Evolutionary conservation across 164 flowering plant species (phyloP).

Genomic region (Liriodendron chinense): DNA sequence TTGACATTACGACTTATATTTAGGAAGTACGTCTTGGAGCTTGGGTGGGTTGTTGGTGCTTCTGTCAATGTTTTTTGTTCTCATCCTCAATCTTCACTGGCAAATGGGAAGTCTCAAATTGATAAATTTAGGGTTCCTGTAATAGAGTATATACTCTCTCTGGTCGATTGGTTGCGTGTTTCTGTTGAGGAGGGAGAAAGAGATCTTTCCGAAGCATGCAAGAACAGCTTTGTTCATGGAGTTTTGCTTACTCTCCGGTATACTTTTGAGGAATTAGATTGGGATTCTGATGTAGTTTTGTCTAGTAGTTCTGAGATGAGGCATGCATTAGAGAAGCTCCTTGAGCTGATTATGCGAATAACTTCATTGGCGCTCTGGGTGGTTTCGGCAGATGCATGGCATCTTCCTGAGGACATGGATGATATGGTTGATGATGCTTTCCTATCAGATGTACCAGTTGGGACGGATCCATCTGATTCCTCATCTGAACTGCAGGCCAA

Average conservation of each 20-base stretch:
- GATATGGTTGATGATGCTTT: constrained; percentile 63
- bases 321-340: constrained; percentile 53
- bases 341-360: constrained; percentile 72
- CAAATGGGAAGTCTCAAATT: constrained; percentile 24
- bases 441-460: constrained; percentile 40
- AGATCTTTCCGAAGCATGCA: constrained; percentile 90
- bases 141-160: constrained; percentile 62
- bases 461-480: constrained; percentile 22
- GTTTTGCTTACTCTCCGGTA: constrained; percentile 83
- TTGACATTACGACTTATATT: constrained; percentile 76
- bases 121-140: constrained; percentile 38
- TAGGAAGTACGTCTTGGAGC: constrained; percentile 86
- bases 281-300: constrained; percentile 68
- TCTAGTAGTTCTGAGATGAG: constrained; percentile 59
- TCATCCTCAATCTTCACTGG: constrained; percentile 23
- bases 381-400: constrained; percentile 97
- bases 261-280: constrained; percentile 93
- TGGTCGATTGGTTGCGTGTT: constrained; percentile 73
- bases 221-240: constrained; percentile 95
- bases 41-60: constrained; percentile 66
- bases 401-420: constrained; percentile 82
- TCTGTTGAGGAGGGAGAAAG: constrained; percentile 76
- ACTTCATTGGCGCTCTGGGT: constrained; percentile 95
- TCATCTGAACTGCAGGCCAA: constrained; percentile 31
- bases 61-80: constrained; percentile 46